Evolutionary conservation across 805 yeast species (phyloP).

Genomic region (Yarrowia yakushimensis): DNA sequence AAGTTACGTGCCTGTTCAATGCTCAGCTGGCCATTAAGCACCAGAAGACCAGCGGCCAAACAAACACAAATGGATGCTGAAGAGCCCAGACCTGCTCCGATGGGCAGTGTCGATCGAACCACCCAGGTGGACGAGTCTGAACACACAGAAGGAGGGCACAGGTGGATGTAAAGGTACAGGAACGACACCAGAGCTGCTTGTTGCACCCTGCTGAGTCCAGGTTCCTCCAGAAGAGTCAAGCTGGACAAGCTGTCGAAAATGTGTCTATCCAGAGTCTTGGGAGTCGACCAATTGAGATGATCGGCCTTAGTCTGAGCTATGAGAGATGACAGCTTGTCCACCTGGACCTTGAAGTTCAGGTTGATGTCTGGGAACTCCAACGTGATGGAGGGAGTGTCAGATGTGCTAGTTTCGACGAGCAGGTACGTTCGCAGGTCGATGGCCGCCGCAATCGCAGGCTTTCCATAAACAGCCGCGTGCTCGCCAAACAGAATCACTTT

Average conservation of each 20-base stretch:
- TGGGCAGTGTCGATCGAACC: conserved; percentile 80
- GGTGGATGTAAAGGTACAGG: conserved; percentile 64
- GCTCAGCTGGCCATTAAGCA: conserved; percentile 10
- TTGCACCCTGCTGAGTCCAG: conserved; percentile 6
- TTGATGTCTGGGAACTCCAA: conserved; percentile 83
- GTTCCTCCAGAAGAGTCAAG: not conserved
- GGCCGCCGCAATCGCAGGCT: conserved; percentile 96
- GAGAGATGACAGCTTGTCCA: conserved; percentile 51
- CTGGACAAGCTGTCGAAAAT: conserved; percentile 14
- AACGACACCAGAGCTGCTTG: conserved; percentile 70
- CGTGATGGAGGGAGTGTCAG: conserved; percentile 45
- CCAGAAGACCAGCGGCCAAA: conserved; percentile 65
- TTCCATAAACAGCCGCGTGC: conserved; percentile 90
- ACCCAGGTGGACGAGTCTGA: conserved; percentile 52
- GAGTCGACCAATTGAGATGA: conserved; percentile 17
- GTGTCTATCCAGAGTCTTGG: conserved; percentile 26
- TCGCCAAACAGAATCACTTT: conserved; percentile 95
- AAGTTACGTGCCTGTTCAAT: conserved; percentile 32
- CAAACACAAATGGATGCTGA: conserved; percentile 89
- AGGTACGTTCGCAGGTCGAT: conserved; percentile 80
- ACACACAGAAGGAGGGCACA: conserved; percentile 47
- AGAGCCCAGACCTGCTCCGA: conserved; percentile 96
- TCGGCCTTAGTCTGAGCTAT: not conserved
- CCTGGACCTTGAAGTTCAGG: conserved; percentile 62
- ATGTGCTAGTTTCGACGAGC: conserved; percentile 49